A percentile compares a stretch with the other conserved stretches of the same genome.
Evolutionary conservation across 2,329 filamentous ascomycete genomes (phyloP).

Genomic region (Fusarium mexicanum): DNA sequence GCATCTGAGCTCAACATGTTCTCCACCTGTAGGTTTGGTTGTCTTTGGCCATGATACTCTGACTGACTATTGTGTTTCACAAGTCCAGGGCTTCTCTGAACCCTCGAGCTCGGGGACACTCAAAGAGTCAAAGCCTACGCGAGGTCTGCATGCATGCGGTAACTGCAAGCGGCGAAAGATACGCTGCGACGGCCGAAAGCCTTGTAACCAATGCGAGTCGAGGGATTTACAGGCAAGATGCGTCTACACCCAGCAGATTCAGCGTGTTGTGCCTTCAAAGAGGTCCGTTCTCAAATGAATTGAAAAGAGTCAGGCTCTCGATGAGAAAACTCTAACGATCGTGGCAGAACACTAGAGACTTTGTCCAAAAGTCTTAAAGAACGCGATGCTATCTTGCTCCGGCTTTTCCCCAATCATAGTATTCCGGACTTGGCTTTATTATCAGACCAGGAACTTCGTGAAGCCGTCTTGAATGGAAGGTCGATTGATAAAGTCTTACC

Average conservation of each 20-base stretch:
- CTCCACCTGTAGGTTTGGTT: not conserved
- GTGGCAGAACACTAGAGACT: not conserved
- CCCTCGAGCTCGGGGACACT: not conserved
- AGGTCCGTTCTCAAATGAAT: not conserved
- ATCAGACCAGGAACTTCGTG: not conserved
- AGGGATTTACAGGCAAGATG: not conserved
- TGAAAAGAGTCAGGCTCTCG: not conserved
- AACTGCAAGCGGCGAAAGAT: slow-evolving; percentile 1
- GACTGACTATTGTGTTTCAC: not conserved
- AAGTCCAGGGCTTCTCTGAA: not conserved
- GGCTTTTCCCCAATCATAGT: not conserved
- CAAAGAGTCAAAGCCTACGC: not conserved
- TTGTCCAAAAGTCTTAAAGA: slow-evolving; percentile 1
- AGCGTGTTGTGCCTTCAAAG: not conserved
- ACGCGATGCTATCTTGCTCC: not conserved
- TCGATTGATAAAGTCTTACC: not conserved
- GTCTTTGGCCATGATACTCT: too few species aligned
- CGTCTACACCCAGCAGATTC: not conserved
- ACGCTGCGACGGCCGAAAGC: slow-evolving; percentile 1
- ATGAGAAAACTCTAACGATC: not conserved
- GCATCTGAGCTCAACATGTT: not conserved
- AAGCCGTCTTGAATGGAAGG: not conserved
- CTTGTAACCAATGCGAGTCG: not conserved
- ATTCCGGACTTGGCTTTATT: not conserved
- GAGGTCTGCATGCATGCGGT: not conserved